These are phyloP conservation scores for Lentinula detonsa DNA, from an alignment of 768 basidiomycete species.

Conservation along the genomic window DNA sequence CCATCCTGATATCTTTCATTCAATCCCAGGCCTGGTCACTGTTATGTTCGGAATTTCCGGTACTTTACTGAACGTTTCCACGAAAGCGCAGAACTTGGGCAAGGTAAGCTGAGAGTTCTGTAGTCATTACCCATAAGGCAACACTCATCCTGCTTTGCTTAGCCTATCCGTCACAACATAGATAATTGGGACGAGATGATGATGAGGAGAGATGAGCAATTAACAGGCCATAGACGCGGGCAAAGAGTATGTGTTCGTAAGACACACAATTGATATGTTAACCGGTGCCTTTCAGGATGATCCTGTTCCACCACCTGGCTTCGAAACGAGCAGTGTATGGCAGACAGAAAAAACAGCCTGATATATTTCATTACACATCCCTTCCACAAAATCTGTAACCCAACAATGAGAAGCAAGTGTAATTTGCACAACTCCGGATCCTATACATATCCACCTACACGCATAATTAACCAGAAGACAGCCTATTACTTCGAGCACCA, in stretches of 20 bases:
- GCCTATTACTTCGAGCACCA: too few species aligned
- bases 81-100: constrained; percentile 80
- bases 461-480: too few species aligned
- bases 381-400: not conserved
- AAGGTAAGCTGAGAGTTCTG: constrained; percentile 48
- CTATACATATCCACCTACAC: not conserved
- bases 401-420: not conserved
- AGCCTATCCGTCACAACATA: constrained; percentile 82
- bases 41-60: constrained; percentile 89
- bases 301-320: constrained; percentile 60
- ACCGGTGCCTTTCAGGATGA: constrained; percentile 42
- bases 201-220: constrained; percentile 84
- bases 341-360: constrained; percentile 49
- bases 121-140: not conserved
- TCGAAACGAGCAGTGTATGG: constrained; percentile 73
- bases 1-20: constrained; percentile 1
- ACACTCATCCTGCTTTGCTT: not conserved
- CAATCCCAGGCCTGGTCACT: constrained; percentile 64
- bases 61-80: constrained; percentile 75
- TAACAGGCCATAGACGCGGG: constrained; percentile 84
- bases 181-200: constrained; percentile 95
- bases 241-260: constrained; percentile 62
- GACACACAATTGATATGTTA: not conserved
- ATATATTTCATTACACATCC: constrained; percentile 17
- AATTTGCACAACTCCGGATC: not conserved